Conservation (phyloP, 2,329 filamentous ascomycete species). For the Xylaria hypoxylon region DNA sequence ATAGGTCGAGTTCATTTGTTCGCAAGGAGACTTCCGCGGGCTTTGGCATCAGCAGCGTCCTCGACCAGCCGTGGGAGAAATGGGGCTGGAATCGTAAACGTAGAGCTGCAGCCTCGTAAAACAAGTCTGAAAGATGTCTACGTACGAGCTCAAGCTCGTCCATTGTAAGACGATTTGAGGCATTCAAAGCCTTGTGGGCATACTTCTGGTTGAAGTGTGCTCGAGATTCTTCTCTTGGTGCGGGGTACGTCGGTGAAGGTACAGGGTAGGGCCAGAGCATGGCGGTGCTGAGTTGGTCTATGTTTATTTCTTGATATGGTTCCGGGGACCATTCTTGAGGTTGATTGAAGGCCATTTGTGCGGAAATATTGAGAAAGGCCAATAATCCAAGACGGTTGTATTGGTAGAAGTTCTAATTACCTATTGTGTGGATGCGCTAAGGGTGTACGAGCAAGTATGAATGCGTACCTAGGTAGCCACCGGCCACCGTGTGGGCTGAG, state of each 20-base stretch:
- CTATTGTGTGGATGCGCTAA: conserved; percentile 32
- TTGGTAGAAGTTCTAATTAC: conserved; percentile 36
- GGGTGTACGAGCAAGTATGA: conserved; percentile 32
- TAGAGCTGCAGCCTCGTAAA: conserved; percentile 36
- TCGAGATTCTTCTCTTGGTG: conserved; percentile 34
- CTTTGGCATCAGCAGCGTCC: conserved; percentile 35
- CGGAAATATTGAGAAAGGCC: conserved; percentile 35
- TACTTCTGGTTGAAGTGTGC: conserved; percentile 36
- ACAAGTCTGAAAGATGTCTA: conserved; percentile 39
- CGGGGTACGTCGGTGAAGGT: conserved; percentile 36
- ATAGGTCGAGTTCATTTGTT: conserved; percentile 34
- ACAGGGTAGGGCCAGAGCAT: conserved; percentile 37
- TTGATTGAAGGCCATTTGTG: conserved; percentile 37
- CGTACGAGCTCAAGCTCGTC: conserved; percentile 38
- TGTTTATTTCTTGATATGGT: conserved; percentile 37
- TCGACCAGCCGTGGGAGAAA: conserved; percentile 40
- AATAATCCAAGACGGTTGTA: conserved; percentile 36
- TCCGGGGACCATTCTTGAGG: conserved; percentile 35
- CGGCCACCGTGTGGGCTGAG: no score
- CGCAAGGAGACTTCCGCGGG: conserved; percentile 33
- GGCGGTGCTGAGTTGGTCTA: conserved; percentile 23
- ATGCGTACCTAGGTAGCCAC: no score
- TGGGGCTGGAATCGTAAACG: conserved; percentile 36
- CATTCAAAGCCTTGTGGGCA: conserved; percentile 36
- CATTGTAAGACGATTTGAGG: conserved; percentile 36